Base-by-base conservation (phyloP, 1,284 basidiomycete species). In the Ustilago tritici region DNA sequence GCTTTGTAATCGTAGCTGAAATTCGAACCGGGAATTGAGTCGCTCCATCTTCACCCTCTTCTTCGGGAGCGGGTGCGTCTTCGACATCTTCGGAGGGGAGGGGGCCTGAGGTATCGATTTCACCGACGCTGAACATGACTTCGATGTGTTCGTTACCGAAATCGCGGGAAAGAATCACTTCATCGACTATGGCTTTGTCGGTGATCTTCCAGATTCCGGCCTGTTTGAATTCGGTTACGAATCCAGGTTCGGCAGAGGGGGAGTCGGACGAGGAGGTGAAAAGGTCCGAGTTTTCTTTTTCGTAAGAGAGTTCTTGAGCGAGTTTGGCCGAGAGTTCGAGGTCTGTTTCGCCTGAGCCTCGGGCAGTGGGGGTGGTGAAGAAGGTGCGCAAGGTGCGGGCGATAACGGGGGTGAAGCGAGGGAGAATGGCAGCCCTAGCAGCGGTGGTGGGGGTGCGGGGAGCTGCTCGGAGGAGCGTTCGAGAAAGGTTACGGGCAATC, bases 1-100 rank as follows among this genome's bases (percentile, higher is more conserved):
- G 92, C 90, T 98, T 98, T 79, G 93, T 92, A 86, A 98, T 90
- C 57, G 92, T 91, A 79, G 95, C 89, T 11, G 92, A 91, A 68
- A 90, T 90, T 28, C 95, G 93, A 65, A 94, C 89, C 43, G 93
- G 91, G 87, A 93, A 67, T 35, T 79, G 70, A 71, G 32, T 74
- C 52, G 58, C 77, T 38, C 75, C 79, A 40, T 47, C 76, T 46
- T 53, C 62, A 88, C 56, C 73, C 9, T 82, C 57, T 5, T 38
- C 31, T 40, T 72, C 83, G 12, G 88, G 86, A 34, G 88, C 85
- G n/a, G 83, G 66, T 4, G 9, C 28, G 1, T 32, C 49, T 10
- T 28, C 49, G 32, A 86, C 81, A 31, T 88, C 87, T 11, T 89
- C 88, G 34, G 85, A 87, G 9, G 66, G 64, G 57, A 71, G 52